Conservation (phyloP, 768 basidiomycete genomes). For the Russula vinacea region DNA sequence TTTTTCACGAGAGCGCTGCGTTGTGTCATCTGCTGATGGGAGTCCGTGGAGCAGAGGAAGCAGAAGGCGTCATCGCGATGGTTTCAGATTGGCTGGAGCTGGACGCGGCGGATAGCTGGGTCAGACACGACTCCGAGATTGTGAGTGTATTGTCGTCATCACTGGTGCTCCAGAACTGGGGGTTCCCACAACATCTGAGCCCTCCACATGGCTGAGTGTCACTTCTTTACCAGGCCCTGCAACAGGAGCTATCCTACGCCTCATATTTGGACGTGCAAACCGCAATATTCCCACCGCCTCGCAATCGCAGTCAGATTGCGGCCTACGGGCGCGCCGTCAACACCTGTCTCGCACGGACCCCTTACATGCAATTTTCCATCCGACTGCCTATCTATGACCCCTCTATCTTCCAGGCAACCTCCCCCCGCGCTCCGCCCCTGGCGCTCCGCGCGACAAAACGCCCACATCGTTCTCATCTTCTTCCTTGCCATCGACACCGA, state of each 20-base stretch:
- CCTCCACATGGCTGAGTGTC: slow-evolving; percentile 14
- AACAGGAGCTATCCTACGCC: slow-evolving; percentile 90
- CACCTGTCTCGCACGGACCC: slow-evolving; percentile 64
- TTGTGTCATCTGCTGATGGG: not conserved
- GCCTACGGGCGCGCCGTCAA: slow-evolving; percentile 92
- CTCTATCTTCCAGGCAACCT: slow-evolving; percentile 49
- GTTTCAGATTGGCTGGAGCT: slow-evolving; percentile 94
- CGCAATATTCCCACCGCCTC: slow-evolving; percentile 85
- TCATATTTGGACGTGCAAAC: slow-evolving; percentile 85
- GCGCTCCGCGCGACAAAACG: not conserved
- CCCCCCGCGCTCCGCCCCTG: slow-evolving; percentile 26
- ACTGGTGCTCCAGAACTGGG: not conserved
- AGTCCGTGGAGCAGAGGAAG: slow-evolving; percentile 53
- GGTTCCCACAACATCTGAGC: not conserved
- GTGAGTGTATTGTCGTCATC: slow-evolving; percentile 47
- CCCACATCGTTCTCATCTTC: slow-evolving; percentile 25
- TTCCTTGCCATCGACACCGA: slow-evolving; percentile 27
- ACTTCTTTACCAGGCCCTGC: slow-evolving; percentile 68
- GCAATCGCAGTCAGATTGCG: slow-evolving; percentile 75
- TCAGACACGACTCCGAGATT: slow-evolving; percentile 93
- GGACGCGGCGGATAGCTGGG: slow-evolving; percentile 88
- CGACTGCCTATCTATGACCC: slow-evolving; percentile 82
- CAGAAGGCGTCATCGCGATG: slow-evolving; percentile 67
- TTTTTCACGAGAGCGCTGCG: slow-evolving; percentile 19
- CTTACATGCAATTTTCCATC: slow-evolving; percentile 77